phyloP scores from a whole-genome alignment of 2,329 filamentous ascomycete species.

The Capronia americana region DNA sequence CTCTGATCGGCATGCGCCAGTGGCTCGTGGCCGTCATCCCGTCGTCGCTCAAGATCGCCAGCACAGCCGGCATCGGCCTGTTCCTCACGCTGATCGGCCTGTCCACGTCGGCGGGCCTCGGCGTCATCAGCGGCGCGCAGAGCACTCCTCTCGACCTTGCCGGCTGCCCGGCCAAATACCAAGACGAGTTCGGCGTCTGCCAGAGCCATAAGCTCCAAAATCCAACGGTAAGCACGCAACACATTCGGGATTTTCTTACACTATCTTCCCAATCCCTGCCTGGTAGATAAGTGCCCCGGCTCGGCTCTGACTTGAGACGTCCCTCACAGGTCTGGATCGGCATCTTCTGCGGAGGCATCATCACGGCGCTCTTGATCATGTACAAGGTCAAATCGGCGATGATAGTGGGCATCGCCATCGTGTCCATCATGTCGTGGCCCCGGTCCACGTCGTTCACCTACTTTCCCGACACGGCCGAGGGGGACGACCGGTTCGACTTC shows the following conservation, averaged over 20 bases:
- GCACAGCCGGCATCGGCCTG: slow-evolving; percentile 82
- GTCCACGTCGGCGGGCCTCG: slow-evolving; percentile 82
- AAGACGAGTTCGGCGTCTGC: slow-evolving; percentile 62
- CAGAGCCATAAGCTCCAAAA: slow-evolving; percentile 77
- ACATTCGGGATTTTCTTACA: too few relatives aligned
- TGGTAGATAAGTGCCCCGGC: background rate
- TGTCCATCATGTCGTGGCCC: slow-evolving; percentile 89
- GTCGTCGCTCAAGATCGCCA: slow-evolving; percentile 83
- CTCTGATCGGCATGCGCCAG: slow-evolving; percentile 80
- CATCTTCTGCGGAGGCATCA: slow-evolving; percentile 81
- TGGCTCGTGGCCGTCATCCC: slow-evolving; percentile 87
- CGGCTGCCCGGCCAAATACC: slow-evolving; percentile 67
- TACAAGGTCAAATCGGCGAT: slow-evolving; percentile 87
- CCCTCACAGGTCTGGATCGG: slow-evolving; percentile 70
- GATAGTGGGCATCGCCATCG: slow-evolving; percentile 79
- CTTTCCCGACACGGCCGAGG: slow-evolving; percentile 74
- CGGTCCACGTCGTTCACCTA: slow-evolving; percentile 76
- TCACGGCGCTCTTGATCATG: slow-evolving; percentile 81
- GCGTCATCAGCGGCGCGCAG: slow-evolving; percentile 70
- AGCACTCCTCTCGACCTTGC: slow-evolving; percentile 76
- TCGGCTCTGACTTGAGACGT: background rate
- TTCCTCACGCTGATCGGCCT: slow-evolving; percentile 72
- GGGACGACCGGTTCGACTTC: slow-evolving; percentile 77
- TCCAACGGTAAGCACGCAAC: slow-evolving; percentile 64
- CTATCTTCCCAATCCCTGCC: background rate